Evolutionary conservation across 2,329 filamentous ascomycete species (phyloP).

Genomic region (Gremmenia infestans): DNA sequence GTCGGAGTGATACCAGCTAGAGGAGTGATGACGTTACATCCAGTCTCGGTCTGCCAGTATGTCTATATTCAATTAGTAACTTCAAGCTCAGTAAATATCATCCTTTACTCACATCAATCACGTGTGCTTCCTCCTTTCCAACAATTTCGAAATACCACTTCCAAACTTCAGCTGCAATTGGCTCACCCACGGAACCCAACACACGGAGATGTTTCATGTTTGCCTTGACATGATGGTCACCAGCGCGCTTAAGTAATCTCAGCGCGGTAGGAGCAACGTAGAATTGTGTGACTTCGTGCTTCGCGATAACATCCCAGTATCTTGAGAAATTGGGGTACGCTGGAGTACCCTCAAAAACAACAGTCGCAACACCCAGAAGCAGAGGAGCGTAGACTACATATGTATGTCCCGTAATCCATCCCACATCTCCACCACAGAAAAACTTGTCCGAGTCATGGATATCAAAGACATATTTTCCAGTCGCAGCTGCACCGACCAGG

Average conservation of each 20-base stretch:
- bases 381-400: conserved; percentile 97
- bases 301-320: conserved; percentile 98
- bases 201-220: conserved; percentile 87
- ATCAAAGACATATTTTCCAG: conserved; percentile 98
- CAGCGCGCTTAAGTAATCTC: conserved; percentile 89
- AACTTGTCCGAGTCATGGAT: conserved; percentile 90
- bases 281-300: conserved; percentile 94
- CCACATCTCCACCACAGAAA: conserved; percentile 97
- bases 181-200: conserved; percentile 91
- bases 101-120: conserved; percentile 74
- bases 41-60: conserved; percentile 99
- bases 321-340: conserved; percentile 96
- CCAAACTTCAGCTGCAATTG: conserved; percentile 97
- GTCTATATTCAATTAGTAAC: conserved; percentile 53
- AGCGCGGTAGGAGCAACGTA: conserved; percentile 96
- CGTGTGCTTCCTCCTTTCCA: conserved; percentile 86
- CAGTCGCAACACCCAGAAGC: conserved; percentile 85
- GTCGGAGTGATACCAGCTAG: conserved; percentile 90
- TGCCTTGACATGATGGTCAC: conserved; percentile 84
- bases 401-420: conserved; percentile 98
- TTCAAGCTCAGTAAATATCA: conserved; percentile 17
- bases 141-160: conserved; percentile 99
- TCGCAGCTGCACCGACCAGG: conserved; percentile 85
- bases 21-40: conserved; percentile 91
- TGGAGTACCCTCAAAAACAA: conserved; percentile 96